Base-by-base conservation (phyloP, 1,139 yeast species). In the Geotrichum histeridarum region DNA sequence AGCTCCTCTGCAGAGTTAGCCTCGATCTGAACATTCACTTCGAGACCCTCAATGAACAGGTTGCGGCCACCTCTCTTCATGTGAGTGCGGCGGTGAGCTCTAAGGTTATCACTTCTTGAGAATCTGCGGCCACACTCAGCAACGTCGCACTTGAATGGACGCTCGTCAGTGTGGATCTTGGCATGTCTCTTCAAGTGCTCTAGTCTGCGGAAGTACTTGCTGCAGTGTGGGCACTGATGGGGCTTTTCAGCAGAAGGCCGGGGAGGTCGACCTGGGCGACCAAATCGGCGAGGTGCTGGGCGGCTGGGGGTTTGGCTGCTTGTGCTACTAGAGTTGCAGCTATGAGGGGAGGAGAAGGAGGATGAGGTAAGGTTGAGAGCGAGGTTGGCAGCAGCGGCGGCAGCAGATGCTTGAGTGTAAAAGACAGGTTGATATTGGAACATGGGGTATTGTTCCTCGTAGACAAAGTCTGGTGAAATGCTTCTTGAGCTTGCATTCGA, bases 171-270 rank as follows among this genome's bases (percentile, higher is more conserved):
- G 73, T 91, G 98, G 49, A 91, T 83, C 69, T 91, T 81, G 78
- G 86, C 76, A 69, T 91, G 98, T 60, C 98, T 78, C 67, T 89
- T 87, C 54, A 91, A 88, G 73, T 93, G 96, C 65, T 93, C 96
- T 37, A 94, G 91, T 58, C 98, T 77, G 67, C 88, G 91, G 75
- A 91, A 91, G 64, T 95, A 84, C 58, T 89, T 75, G n/a, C 86
- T 84, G 62, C 76, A 73, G 51, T 63, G 59, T 35, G 56, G 59
- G 73, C 97, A 90, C 61, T 78, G 78, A 70, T 86, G 91, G 51
- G 81, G 83, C 51, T 84, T 85, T 63, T 78, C 82, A 64, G 17
- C 33, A 6, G 41, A 44, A 8, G 51, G 32, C 12, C 50, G 42
- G 18, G 31, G 53, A 30, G 35, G 53, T 15, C 36, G 43, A 7